Base-by-base conservation (phyloP, 2,329 filamentous ascomycete species). In the Madurella mycetomatis region DNA sequence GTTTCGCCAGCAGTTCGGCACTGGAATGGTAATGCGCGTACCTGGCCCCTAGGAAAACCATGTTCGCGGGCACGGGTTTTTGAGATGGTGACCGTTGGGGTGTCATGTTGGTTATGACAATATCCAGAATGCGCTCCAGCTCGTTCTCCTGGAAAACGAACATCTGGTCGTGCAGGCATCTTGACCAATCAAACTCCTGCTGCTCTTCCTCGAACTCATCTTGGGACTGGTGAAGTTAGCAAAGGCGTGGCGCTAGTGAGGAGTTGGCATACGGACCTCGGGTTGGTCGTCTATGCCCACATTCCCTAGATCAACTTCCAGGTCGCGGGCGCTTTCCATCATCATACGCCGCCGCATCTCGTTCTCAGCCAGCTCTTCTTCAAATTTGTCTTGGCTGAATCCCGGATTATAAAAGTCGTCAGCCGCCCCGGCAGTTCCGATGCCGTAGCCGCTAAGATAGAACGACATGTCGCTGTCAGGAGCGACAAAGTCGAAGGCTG, bases 71-170 rank as follows among this genome's bases (percentile, higher is more conserved):
- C 0, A 99, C 92, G 0, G 94, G 94, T 65, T 99, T 99, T 68
- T 99, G 94, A n/a, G 91, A 89, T 0, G 92, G 90, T 31, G 92
- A 96, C 64, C 94, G 81, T 72, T 96, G 92, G 1, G 94, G 94
- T 1, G 90, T 95, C 94, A 99, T 97, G 66, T 94, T 92, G 58
- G 92, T 97, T 67, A 99, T 95, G 67, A 97, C 85, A 52, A 97
- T 94, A 67, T 96, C 88, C 62, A 99, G 80, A 65, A 99, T 96
- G 55, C 87, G 85, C 55, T 92, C 88, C 49, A 99, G 80, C 67
- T 99, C 92, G 67, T 84, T 87, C 63, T 97, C 92, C 70, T 99
- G 94, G 69, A 99, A 99, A 39, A 99, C 94, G 69, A 99, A 99
- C 94, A 99, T 99, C 70, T 99, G 94, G 69, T 99, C 94, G 68